Evolutionary conservation across 2,329 filamentous ascomycete species (phyloP), one percentile per base, ranked within the genome.

Genomic region (Colletotrichum australisinense): DNA sequence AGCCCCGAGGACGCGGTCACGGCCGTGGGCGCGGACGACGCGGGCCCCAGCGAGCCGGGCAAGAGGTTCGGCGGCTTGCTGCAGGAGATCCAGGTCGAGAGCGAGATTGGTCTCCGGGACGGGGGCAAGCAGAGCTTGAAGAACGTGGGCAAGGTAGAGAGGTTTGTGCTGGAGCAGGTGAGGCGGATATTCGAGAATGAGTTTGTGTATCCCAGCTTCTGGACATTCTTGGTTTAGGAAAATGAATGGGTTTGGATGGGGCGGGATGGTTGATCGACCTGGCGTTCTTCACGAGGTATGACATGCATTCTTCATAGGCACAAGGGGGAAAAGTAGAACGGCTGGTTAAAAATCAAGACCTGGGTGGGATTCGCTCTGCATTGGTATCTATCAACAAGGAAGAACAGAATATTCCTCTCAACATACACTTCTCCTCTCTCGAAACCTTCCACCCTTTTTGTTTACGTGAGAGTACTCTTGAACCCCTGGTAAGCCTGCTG

Each of bases 101-200:
- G 96, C 81, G 97, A 99, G 84, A 99, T 99, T 81, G 97, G 97
- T 7, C 93, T 97, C 81, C 92, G 95, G 76, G 95, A 97, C 79
- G 93, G 93, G 73, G 94, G 95, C 30, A 98, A 97, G 84, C 96
- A 98, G 85, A 97, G 96, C 59, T 85, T 99, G 73, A 98, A 98
- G 88, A 99, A 99, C 81, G 96, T 99, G 63, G 96, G 97, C 72
- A 99, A 99, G 87, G 97, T 99, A 71, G 97, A 99, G 86, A 93
- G 95, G 78, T 99, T 99, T 82, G 95, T 99, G 69, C 88, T 99
- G 73, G 96, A 98, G 82, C 96, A 98, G 84, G 97, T 99, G 75
- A 92, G 96, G 80, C 91, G 95, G 79, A 98, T 99, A 78, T 98
- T 99, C 79, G 97, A 99, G 84, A 97, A 98, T 81, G 97, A 99